Evolutionary conservation across 495 filamentous ascomycete species (phyloP), one percentile per base, ranked within the genome.

Genomic region (Hypomontagnella submonticulosa): DNA sequence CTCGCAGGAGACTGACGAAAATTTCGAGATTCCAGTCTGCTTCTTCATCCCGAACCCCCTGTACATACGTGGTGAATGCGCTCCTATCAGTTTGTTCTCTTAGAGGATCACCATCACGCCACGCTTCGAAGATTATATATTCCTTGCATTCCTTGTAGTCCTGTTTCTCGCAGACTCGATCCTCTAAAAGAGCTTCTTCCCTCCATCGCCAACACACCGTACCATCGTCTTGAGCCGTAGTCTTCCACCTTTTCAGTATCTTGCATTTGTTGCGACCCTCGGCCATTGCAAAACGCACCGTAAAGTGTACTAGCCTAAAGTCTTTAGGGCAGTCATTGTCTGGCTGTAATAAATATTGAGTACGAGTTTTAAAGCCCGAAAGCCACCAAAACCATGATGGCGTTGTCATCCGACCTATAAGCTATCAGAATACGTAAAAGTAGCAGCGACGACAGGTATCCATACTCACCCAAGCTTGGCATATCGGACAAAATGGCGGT

Each of bases 371-470:
- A 46, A 46, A 12, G 3, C 42, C 42, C 11, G 42, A 46, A 19
- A 46, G 42, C 42, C 42, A 46, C 42, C 42, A 46, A 23, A 20
- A 46, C 42, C 42, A 46, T 6, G 42, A 19, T 12, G 42, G 36
- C 3, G 3, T 38, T 8, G 36, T 12, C 2, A 11, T 38, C 36
- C 36, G 36, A 13, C 36, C 36, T 38, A 38, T 3, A 11, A 38
- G n/a, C 9, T 38, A 38, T 11, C n/a, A 38, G 36, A 38, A 12
- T 38, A 3, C 9, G 10, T 38, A 38, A n/a, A n/a, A n/a, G n/a
- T n/a, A n/a, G n/a, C n/a, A n/a, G n/a, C n/a, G n/a, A n/a, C n/a
- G n/a, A n/a, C 9, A 38, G 36, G 36, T 11, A 13, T 8, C 10
- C 36, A 38, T 11, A 13, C 36, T 38, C 36, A 38, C 36, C 36